Conservation (phyloP, 2,329 filamentous ascomycete species). For the Monosporascus sp. region DNA sequence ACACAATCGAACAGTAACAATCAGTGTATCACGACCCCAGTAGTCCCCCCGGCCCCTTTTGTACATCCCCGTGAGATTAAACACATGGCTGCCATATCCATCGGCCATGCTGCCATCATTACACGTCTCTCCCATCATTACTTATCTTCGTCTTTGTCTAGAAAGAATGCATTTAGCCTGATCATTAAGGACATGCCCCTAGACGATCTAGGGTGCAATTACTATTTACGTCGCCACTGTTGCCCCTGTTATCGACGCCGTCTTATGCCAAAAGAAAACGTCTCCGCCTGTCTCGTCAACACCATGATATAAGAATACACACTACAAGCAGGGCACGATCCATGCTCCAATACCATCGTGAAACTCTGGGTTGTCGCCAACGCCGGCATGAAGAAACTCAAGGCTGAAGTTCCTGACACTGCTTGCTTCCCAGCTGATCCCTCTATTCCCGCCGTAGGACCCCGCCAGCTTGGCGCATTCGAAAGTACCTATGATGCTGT, state of each 20-base stretch:
- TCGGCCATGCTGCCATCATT: not conserved
- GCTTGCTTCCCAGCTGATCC: conserved; percentile 22
- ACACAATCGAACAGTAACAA: too few relatives aligned
- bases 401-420: conserved; percentile 23
- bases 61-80: not conserved
- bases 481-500: conserved; percentile 21
- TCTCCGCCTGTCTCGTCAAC: not conserved
- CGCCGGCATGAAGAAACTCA: conserved; percentile 24
- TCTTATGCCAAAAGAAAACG: not conserved
- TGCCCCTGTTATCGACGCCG: not conserved
- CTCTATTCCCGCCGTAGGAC: conserved; percentile 6
- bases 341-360: conserved; percentile 24
- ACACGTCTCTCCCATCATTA: not conserved
- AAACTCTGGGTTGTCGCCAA: conserved; percentile 20
- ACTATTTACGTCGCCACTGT: not conserved
- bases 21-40: not conserved
- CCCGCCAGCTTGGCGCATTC: conserved; percentile 14
- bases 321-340: conserved; percentile 21
- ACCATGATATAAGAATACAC: not conserved
- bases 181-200: not conserved
- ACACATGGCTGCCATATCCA: not conserved
- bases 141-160: not conserved
- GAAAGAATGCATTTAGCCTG: not conserved
- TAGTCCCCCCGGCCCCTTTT: not conserved
- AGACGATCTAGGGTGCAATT: not conserved